Conservation (phyloP, 1,284 basidiomycete genomes). For the Lignosus rhinocerotis region DNA sequence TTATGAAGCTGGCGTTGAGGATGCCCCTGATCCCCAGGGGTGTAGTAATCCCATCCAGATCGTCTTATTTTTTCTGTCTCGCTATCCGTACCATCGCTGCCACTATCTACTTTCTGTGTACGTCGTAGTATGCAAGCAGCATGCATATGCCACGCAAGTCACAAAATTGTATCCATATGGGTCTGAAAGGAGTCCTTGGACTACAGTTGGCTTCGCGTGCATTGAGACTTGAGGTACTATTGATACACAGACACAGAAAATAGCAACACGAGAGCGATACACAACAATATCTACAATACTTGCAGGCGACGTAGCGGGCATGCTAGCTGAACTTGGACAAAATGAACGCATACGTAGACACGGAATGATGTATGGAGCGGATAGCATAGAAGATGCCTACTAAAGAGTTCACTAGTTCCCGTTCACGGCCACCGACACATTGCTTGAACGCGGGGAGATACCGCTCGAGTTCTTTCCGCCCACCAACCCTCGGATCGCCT, state of each 20-base stretch:
- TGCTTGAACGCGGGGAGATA: not conserved
- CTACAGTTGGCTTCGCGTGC: not conserved
- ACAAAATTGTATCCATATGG: conserved; percentile 26
- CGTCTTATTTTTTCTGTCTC: conserved; percentile 17
- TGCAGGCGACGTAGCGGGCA: not conserved
- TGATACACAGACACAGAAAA: not conserved
- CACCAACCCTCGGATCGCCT: conserved; percentile 9
- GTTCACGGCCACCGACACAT: not conserved
- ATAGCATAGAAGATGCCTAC: not conserved
- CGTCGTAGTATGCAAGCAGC: conserved; percentile 26
- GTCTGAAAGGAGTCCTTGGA: conserved; percentile 20
- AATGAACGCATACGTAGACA: not conserved
- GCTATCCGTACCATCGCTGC: conserved; percentile 13
- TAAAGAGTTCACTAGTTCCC: not conserved
- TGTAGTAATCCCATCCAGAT: conserved; percentile 29
- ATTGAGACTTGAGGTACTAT: not conserved
- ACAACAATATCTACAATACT: not conserved
- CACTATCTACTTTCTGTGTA: conserved; percentile 16
- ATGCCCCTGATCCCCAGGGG: not conserved
- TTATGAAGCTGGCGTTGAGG: not conserved
- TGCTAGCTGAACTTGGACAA: not conserved
- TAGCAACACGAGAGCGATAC: not conserved
- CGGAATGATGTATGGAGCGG: no score
- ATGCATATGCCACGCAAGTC: conserved; percentile 25
- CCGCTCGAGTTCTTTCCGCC: not conserved